phyloP scores from a whole-genome alignment of 2,329 filamentous ascomycete genomes.

The Claviceps maximensis region DNA sequence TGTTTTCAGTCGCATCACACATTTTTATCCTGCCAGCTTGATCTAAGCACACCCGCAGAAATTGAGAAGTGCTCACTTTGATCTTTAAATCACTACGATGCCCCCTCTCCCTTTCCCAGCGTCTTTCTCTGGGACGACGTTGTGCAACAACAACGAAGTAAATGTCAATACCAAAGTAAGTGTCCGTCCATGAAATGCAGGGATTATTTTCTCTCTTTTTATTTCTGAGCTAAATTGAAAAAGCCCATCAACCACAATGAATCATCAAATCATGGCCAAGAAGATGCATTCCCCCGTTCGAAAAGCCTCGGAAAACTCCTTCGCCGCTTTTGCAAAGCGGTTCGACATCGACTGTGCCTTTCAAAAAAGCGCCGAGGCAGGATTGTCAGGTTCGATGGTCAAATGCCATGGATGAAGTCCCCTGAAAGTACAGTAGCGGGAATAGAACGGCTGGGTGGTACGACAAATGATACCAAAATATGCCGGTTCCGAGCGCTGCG shows the following conservation, averaged over 20 bases:
- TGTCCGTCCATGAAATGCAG: not conserved
- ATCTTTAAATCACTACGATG: not conserved
- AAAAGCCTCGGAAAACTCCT: not conserved
- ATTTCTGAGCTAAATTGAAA: not conserved
- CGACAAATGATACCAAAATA: not conserved
- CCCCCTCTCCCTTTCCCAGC: not conserved
- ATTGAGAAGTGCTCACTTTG: not conserved
- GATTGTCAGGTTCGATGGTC: not conserved
- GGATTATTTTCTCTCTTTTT: not conserved
- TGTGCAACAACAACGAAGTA: not conserved
- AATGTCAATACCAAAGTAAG: not conserved
- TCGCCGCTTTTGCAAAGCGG: not conserved
- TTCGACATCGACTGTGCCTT: not conserved
- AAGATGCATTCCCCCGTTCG: not conserved
- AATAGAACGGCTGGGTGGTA: not conserved
- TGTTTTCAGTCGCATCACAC: not conserved
- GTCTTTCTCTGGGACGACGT: not conserved
- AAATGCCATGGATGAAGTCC: not conserved
- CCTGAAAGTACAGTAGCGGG: not conserved
- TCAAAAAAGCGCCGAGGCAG: not conserved
- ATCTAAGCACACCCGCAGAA: not conserved
- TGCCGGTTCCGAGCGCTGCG: no score
- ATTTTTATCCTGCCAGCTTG: not conserved
- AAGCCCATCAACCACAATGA: not conserved
- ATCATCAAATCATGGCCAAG: no score